phyloP scores from a whole-genome alignment of 2,329 filamentous ascomycete species.

The Fusarium tupiense region DNA sequence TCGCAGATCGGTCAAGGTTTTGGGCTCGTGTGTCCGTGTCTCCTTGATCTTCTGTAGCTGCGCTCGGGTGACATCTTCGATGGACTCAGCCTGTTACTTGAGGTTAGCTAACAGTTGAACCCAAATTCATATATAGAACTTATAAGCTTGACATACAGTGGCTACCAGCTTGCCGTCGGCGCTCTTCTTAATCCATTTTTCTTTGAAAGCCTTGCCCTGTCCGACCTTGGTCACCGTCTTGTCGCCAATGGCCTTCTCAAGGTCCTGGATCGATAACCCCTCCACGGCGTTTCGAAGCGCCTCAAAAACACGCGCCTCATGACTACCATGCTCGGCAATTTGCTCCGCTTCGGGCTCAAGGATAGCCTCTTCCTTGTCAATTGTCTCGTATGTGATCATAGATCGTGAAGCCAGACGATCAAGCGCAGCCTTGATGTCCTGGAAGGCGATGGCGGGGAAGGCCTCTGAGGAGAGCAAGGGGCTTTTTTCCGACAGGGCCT shows the following conservation, averaged over 20 bases:
- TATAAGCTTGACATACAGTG: slow-evolving; percentile 52
- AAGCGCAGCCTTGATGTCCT: slow-evolving; percentile 83
- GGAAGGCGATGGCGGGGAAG: slow-evolving; percentile 73
- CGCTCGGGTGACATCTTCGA: slow-evolving; percentile 81
- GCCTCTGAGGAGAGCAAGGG: slow-evolving; percentile 74
- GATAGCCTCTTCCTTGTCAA: slow-evolving; percentile 79
- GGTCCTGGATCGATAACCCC: slow-evolving; percentile 81
- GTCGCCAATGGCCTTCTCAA: slow-evolving; percentile 75
- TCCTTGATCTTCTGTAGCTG: slow-evolving; percentile 78
- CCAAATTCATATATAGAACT: not conserved
- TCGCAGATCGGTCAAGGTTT: slow-evolving; percentile 82
- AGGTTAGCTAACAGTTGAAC: not conserved
- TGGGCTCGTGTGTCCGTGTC: slow-evolving; percentile 76
- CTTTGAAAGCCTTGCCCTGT: slow-evolving; percentile 93
- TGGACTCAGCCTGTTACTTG: slow-evolving; percentile 68
- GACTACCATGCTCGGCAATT: slow-evolving; percentile 79
- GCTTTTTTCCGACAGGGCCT: slow-evolving; percentile 70
- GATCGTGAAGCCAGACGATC: slow-evolving; percentile 85
- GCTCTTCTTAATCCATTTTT: slow-evolving; percentile 75
- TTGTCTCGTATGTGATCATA: slow-evolving; percentile 87
- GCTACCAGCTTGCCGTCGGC: slow-evolving; percentile 66
- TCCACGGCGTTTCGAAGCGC: slow-evolving; percentile 77
- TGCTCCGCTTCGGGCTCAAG: slow-evolving; percentile 79
- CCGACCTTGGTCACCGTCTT: slow-evolving; percentile 82
- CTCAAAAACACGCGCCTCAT: slow-evolving; percentile 85